Base-by-base conservation (phyloP, 495 filamentous ascomycete species). In the Trichoderma gamsii region DNA sequence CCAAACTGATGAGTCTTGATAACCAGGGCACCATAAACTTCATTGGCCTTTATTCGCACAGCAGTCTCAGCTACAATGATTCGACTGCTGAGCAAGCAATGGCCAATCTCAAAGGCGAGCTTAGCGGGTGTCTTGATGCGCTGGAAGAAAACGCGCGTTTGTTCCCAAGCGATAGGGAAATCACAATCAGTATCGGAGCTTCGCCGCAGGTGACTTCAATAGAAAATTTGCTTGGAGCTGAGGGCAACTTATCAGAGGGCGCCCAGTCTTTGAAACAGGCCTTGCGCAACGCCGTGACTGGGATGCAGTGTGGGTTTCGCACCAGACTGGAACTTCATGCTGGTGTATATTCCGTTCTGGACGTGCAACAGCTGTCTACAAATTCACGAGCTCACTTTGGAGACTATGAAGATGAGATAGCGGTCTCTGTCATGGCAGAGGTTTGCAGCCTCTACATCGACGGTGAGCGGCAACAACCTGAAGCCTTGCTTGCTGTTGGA, bases 361-460 rank as follows among this genome's bases (percentile, higher is more conserved):
- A 96, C 74, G 77, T 95, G 71, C 92, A 97, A 75, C 92, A 96
- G 69, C 76, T 95, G 1, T 87, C 90, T 1, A 92, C 92, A 5
- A 86, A 89, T 72, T 87, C 88, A 2, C 71, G 80, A 16, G 72
- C 78, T 67, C 38, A 70, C 11, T 66, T 74, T 0, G 71, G 76
- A 2, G 73, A 85, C 4, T 78, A 79, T 0, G 79, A 81, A 41
- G 70, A 77, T 3, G 84, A 89, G 68, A 81, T 96, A 46, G 92
- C 85, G 5, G 76, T 93, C 38, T 87, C 84, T 3, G 82, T 94
- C 4, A 71, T 95, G 5, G 87, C 87, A 0, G 92, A 96, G 72
- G 87, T 96, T 0, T 82, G 84, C 51, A 88, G 85, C 70, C 70
- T 92, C 9, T 96, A 96, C 73, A 82, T 86, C 32, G 74, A 74